Base-by-base conservation (phyloP, 2,329 filamentous ascomycete species). In the Neophaeococcomyces aloes region DNA sequence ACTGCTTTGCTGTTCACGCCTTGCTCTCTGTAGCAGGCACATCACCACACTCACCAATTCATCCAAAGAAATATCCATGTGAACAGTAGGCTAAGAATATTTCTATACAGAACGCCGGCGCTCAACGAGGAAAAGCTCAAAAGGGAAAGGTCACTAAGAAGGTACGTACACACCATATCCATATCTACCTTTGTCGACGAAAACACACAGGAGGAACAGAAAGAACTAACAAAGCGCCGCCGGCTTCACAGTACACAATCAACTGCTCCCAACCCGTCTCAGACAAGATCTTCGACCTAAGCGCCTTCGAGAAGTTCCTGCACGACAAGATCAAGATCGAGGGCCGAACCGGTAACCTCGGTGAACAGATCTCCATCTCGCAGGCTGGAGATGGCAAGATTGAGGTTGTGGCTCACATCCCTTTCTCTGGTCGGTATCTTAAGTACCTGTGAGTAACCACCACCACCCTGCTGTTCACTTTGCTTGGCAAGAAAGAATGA, bases 201-300 rank as follows among this genome's bases (percentile, higher is more conserved):
- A n/a, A n/a, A n/a, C n/a, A n/a, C n/a, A n/a, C n/a, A n/a, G n/a
- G n/a, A n/a, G n/a, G n/a, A n/a, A n/a, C n/a, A n/a, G n/a, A n/a
- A n/a, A n/a, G n/a, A n/a, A n/a, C n/a, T n/a, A n/a, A n/a, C n/a
- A n/a, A n/a, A n/a, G n/a, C n/a, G n/a, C n/a, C n/a, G n/a, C n/a
- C n/a, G n/a, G n/a, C n/a, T n/a, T n/a, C n/a, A n/a, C n/a, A 93
- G 89, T 98, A 86, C 82, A 82, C 94, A 77, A 96, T 98, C 85
- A 94, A 98, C 77, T 89, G 88, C 70, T 88, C 86, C 64, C 89
- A 96, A 75, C 91, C 91, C 63, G 88, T 88, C 60, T 85, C 80
- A 75, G 91, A 98, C 80, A 96, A 96, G 83, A 98, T 98, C 80
- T 96, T 98, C 81, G 91, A 98, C 71, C 81, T 94, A 68, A 81